Base-by-base conservation (phyloP, 192 early-diverging fungal species). In the Diversispora epigaea region DNA sequence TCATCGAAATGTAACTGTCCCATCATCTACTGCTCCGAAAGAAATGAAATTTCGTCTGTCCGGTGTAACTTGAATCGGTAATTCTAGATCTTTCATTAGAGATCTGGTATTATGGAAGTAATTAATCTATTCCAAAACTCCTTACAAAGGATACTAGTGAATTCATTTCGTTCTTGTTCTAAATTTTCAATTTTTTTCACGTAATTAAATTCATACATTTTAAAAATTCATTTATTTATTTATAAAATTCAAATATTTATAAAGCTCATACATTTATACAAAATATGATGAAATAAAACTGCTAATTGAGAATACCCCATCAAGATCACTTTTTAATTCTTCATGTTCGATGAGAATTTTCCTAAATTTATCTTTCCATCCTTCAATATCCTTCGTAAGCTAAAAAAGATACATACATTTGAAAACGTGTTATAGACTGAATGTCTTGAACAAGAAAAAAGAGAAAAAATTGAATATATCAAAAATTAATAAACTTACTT, bases 1-100 rank as follows among this genome's bases (percentile, higher is more conserved):
- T 81, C 74, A 41, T 79, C 72, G 10, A 52, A 15, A 71, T 39
- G 40, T 55, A 71, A 21, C 50, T 55, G 41, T 71, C 68, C 39
- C 52, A n/a, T 71, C 52, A 17, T 71, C 52, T 25, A 21, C 14
- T 14, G 15, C 10, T 41, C 7, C 41, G 0, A 32, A 32, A 32
- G 25, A 32, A 32, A 32, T 32, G 25, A 32, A 32, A 22, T 61
- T 25, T 21, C 25, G 22, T 22, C 11, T 7, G 11, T 12, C 11
- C 11, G 66, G 17, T 50, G 12, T 39, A 49, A 50, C 5, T 6
- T 52, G 68, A 5, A 71, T 56, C 6, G 39, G 6, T 43, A 71
- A 47, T 56, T 52, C 22, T 52, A 71, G 55, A 56, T 21, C 39
- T 11, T 8, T 71, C 68, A 56, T 71, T 55, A 71, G 41, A 19